phyloP scores from a whole-genome alignment of 352 stramenopile genomes.

The Phytophthora gonapodyides region DNA sequence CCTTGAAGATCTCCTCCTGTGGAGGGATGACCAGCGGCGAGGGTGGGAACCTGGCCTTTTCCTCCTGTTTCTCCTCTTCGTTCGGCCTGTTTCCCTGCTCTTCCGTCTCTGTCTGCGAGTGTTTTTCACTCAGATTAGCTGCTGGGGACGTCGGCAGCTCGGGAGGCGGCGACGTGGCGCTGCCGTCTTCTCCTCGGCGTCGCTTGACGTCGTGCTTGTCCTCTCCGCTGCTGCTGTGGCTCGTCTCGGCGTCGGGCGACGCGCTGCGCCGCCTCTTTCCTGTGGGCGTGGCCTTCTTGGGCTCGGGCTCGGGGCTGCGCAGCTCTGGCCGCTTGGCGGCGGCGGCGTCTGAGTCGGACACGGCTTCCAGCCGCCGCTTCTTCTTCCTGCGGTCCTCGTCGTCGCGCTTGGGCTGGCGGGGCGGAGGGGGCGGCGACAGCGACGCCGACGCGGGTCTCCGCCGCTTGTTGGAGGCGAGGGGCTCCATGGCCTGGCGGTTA shows the following conservation, averaged over 20 bases:
- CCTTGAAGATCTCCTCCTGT: conserved; percentile 24
- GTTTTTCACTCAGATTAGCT: conserved; percentile 33
- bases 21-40: conserved; percentile 33
- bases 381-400: conserved; percentile 18
- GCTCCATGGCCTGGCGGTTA: conserved; percentile 23
- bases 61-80: conserved; percentile 28
- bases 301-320: conserved; percentile 12
- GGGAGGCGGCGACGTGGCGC: conserved; percentile 23
- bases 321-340: conserved; percentile 12
- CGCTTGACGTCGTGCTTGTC: conserved; percentile 27
- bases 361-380: conserved; percentile 26
- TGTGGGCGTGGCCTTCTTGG: conserved; percentile 13
- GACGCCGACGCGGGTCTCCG: conserved; percentile 21
- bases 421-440: conserved; percentile 22
- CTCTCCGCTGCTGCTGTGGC: conserved; percentile 17
- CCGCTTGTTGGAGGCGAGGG: conserved; percentile 29
- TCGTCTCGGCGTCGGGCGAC: conserved; percentile 18
- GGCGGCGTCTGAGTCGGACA: neutral
- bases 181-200: conserved; percentile 13
- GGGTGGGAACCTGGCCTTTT: conserved; percentile 34
- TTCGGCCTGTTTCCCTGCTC: neutral
- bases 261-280: conserved; percentile 29
- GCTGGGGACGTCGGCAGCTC: conserved; percentile 24
- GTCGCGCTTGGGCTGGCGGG: conserved; percentile 17
- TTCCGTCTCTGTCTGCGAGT: conserved; percentile 6